These are phyloP conservation scores for Euphrasia arctica DNA, from an alignment of 305 asterid species.

Conservation along the genomic window DNA sequence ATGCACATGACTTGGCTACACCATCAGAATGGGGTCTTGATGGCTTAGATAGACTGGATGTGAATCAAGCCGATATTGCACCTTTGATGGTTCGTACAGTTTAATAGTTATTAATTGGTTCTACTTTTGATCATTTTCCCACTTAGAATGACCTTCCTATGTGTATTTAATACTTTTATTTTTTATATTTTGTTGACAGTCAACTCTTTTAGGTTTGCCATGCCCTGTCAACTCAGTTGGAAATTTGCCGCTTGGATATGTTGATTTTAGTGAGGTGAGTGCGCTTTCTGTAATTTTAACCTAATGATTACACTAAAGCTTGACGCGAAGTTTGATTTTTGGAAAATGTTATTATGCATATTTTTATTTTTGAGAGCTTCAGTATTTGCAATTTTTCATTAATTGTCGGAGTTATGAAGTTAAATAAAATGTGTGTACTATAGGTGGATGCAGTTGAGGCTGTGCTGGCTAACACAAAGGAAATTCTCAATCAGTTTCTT, in stretches of 20 bases:
- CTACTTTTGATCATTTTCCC: conserved; percentile 23
- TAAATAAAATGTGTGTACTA: no score
- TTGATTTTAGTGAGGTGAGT: conserved; percentile 67
- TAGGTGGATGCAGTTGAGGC: conserved; percentile 91
- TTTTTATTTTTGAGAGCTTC: conserved; percentile 15
- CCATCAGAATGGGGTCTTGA: conserved; percentile 93
- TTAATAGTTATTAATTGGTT: conserved; percentile 28
- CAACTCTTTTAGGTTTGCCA: conserved; percentile 94
- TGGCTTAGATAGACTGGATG: conserved; percentile 87
- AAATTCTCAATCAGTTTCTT: conserved; percentile 85
- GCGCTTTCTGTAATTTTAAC: conserved; percentile 10
- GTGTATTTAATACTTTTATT: conserved; percentile 26
- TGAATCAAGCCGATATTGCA: conserved; percentile 99
- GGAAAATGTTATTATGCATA: neutral
- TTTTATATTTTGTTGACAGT: conserved; percentile 47
- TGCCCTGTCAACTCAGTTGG: conserved; percentile 97
- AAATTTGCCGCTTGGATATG: conserved; percentile 79
- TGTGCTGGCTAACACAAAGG: conserved; percentile 84
- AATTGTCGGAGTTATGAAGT: neutral
- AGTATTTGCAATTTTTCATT: conserved; percentile 15
- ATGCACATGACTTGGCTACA: conserved; percentile 77
- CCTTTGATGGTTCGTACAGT: conserved; percentile 76
- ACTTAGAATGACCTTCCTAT: conserved; percentile 10
- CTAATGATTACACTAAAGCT: conserved; percentile 9
- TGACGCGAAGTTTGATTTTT: conserved; percentile 22